Conservation (phyloP, 306 rosid genomes). For the Cicer chorassanicum region DNA sequence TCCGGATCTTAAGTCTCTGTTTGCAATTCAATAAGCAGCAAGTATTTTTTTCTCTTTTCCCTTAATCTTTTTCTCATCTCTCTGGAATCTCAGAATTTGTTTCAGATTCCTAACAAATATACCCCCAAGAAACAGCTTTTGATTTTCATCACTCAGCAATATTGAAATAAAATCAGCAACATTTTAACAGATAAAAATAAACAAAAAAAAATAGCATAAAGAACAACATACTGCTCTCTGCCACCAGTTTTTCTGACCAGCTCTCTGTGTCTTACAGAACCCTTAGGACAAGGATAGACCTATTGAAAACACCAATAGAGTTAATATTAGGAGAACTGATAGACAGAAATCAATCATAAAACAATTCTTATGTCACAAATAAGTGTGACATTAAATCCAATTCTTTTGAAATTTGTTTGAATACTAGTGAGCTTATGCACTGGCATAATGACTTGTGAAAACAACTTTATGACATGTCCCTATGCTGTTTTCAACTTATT, state of each 20-base stretch:
- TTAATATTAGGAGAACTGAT: conserved; percentile 39
- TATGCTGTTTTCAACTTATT: too few species aligned
- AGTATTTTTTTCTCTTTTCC: not conserved
- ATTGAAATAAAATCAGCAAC: conserved; percentile 9
- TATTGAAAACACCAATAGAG: conserved; percentile 46
- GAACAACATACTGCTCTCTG: conserved; percentile 81
- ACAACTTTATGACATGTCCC: too few species aligned
- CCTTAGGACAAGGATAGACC: conserved; percentile 98
- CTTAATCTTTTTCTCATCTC: not conserved
- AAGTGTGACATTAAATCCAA: conserved; percentile 25
- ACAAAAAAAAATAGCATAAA: conserved; percentile 27
- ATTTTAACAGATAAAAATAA: conserved; percentile 13
- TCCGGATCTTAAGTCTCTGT: not conserved
- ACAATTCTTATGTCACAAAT: conserved; percentile 30
- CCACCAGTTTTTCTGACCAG: conserved; percentile 78
- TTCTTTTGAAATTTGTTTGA: conserved; percentile 27
- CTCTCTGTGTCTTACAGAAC: conserved; percentile 82
- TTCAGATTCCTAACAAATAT: not conserved
- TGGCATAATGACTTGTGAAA: too few species aligned
- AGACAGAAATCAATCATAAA: conserved; percentile 33
- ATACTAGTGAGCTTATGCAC: not conserved
- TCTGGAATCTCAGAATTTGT: not conserved
- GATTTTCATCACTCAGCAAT: conserved; percentile 23
- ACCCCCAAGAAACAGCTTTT: not conserved
- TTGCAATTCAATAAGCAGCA: conserved; percentile 1